Percentiles rank a stretch among this genome's conserved stretches.
Conservation (phyloP, 1,284 basidiomycete species). For the Moniliella sp. region DNA sequence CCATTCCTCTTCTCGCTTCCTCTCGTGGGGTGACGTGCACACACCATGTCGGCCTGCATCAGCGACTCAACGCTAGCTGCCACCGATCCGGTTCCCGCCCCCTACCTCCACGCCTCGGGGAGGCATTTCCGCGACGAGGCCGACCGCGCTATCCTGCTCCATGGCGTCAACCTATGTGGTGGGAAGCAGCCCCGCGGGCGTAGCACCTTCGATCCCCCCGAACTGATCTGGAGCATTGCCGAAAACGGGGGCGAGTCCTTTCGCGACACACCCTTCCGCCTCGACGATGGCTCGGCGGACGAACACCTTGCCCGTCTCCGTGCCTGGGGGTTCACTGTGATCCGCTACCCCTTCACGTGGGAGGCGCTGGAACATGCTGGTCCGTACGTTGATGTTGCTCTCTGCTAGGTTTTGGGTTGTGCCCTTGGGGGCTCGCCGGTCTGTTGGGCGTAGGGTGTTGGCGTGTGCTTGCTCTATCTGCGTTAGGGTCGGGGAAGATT, state of each 20-base stretch:
- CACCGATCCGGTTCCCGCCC: constrained; percentile 6
- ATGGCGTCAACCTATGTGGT: constrained; percentile 79
- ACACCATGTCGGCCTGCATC: no score
- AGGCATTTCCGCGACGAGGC: constrained; percentile 57
- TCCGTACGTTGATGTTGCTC: constrained; percentile 51
- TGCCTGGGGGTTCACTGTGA: constrained; percentile 80
- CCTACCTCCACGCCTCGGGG: constrained; percentile 18
- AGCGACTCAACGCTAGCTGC: no score
- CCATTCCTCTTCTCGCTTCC: no score
- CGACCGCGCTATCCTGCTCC: constrained; percentile 62
- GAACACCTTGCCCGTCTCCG: constrained; percentile 63
- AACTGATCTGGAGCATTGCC: constrained; percentile 71
- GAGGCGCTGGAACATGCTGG: constrained; percentile 78
- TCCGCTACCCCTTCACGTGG: constrained; percentile 84
- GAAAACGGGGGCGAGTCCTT: constrained; percentile 55
- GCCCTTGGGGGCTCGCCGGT: no score
- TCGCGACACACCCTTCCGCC: constrained; percentile 51
- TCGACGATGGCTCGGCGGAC: constrained; percentile 60
- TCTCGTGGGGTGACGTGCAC: no score
- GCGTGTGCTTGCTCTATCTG: no score
- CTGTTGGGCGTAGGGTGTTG: no score
- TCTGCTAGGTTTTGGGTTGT: no score
- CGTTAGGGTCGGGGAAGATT: no score
- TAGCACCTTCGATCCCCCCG: constrained; percentile 39
- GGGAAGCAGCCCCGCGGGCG: constrained; percentile 59